A percentile compares a stretch with the other conserved stretches of the same genome.
phyloP scores from a whole-genome alignment of 2,329 filamentous ascomycete species.

The Ophioceras dolichostomum region DNA sequence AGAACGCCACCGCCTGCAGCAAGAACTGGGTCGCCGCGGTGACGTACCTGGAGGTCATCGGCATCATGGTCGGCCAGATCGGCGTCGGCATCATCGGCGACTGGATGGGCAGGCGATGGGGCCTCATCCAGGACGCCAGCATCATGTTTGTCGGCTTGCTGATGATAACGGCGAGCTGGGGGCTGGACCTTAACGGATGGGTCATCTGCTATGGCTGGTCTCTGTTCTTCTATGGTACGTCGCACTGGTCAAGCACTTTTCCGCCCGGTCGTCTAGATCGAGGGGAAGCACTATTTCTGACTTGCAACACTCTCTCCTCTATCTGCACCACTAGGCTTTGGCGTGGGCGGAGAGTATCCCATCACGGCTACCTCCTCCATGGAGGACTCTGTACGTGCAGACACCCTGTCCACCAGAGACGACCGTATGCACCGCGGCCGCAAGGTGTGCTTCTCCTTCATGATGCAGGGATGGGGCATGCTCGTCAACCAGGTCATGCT shows the following conservation, averaged over 20 bases:
- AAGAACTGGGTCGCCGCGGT: conserved; percentile 73
- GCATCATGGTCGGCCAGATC: conserved; percentile 91
- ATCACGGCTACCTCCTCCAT: conserved; percentile 95
- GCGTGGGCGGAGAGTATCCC: conserved; percentile 80
- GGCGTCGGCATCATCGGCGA: conserved; percentile 61
- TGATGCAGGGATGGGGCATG: conserved; percentile 99
- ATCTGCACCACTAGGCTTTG: conserved; percentile 25
- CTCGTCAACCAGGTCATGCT: conserved; percentile 86
- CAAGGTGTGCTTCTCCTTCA: conserved; percentile 88
- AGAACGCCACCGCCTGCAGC: conserved; percentile 49
- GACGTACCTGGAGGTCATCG: conserved; percentile 83
- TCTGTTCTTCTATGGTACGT: conserved; percentile 84
- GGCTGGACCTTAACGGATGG: conserved; percentile 78
- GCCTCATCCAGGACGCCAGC: conserved; percentile 84
- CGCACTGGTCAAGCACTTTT: too few species aligned
- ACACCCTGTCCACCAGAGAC: conserved; percentile 78
- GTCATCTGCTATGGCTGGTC: conserved; percentile 95
- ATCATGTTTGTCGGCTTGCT: conserved; percentile 92
- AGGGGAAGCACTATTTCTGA: neutral
- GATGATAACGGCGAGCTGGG: conserved; percentile 89
- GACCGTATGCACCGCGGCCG: conserved; percentile 92
- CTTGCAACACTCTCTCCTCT: neutral
- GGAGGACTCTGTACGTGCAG: conserved; percentile 77
- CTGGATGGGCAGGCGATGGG: conserved; percentile 84
- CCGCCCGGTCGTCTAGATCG: neutral